Evolutionary conservation across 176 grass and related monocot genomes (phyloP).

Genomic region (Paspalum notatum): DNA sequence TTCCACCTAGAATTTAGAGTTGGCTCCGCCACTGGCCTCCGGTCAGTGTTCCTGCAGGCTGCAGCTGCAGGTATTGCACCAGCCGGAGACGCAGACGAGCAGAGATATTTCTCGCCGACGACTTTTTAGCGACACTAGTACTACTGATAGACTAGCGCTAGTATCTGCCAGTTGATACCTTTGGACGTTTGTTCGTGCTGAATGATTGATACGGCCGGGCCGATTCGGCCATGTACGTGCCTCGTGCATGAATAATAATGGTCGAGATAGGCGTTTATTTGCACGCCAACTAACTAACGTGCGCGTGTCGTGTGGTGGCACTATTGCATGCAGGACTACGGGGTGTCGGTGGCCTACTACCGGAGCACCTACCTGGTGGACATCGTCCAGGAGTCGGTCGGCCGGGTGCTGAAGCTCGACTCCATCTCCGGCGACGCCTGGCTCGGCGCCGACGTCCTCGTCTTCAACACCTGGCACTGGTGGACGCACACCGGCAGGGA

Average conservation of each 20-base stretch:
- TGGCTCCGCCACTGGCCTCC: no score
- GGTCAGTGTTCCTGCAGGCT: not conserved
- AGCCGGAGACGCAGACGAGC: constrained; percentile 24
- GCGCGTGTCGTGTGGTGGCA: not conserved
- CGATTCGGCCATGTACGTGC: not conserved
- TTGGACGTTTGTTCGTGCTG: constrained; percentile 9
- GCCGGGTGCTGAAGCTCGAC: constrained; percentile 87
- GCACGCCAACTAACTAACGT: constrained; percentile 27
- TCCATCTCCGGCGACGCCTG: constrained; percentile 79
- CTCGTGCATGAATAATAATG: not conserved
- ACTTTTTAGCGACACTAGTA: not conserved
- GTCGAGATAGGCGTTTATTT: not conserved
- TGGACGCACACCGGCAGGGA: constrained; percentile 90
- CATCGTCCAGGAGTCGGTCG: constrained; percentile 63
- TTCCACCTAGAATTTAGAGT: no score
- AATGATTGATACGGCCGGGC: not conserved
- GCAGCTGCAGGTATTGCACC: not conserved
- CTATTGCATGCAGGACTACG: constrained; percentile 72
- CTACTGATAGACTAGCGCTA: not conserved
- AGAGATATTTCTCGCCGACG: not conserved
- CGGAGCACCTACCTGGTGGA: constrained; percentile 88
- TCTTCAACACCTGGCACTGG: constrained; percentile 99
- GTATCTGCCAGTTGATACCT: not conserved
- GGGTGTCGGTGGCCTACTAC: constrained; percentile 73
- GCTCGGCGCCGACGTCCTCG: constrained; percentile 65